phyloP scores from a whole-genome alignment of 2,329 filamentous ascomycete species.

The Talaromyces sp. region DNA sequence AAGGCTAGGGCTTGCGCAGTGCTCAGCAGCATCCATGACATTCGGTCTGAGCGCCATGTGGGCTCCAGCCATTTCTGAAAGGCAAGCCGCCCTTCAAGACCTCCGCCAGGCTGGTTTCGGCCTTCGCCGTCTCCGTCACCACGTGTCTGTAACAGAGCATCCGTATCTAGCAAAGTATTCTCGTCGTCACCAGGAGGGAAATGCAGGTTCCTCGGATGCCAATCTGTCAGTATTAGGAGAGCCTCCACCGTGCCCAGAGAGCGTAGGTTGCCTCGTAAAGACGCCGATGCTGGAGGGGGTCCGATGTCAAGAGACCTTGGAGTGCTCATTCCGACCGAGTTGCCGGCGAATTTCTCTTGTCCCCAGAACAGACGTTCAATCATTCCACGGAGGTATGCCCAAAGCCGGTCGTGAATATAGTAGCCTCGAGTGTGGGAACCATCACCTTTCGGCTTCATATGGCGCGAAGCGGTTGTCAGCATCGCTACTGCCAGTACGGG shows the following conservation, averaged over 20 bases:
- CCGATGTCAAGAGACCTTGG: slow-evolving; percentile 66
- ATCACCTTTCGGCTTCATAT: slow-evolving; percentile 73
- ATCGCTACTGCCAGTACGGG: slow-evolving; percentile 89
- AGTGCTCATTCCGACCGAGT: slow-evolving; percentile 54
- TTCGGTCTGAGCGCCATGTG: slow-evolving; percentile 87
- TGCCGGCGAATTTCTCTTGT: slow-evolving; percentile 90
- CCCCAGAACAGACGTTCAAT: slow-evolving; percentile 94
- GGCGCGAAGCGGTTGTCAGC: slow-evolving; percentile 84
- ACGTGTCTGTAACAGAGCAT: slow-evolving; percentile 65
- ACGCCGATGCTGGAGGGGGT: slow-evolving; percentile 47
- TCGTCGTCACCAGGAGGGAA: slow-evolving; percentile 73
- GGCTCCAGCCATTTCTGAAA: slow-evolving; percentile 95
- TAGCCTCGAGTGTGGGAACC: slow-evolving; percentile 80
- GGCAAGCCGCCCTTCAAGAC: slow-evolving; percentile 72
- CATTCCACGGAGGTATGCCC: slow-evolving; percentile 91
- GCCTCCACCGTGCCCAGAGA: slow-evolving; percentile 94
- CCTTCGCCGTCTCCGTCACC: slow-evolving; percentile 43
- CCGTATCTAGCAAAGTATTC: slow-evolving; percentile 61
- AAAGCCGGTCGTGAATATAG: slow-evolving; percentile 90
- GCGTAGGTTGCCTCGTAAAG: slow-evolving; percentile 69
- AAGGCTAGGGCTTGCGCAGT: slow-evolving; percentile 86
- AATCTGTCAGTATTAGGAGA: slow-evolving; percentile 89
- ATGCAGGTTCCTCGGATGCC: slow-evolving; percentile 91
- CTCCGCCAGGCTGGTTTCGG: slow-evolving; percentile 44
- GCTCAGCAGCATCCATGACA: slow-evolving; percentile 97